Conservation (phyloP, 306 rosid genomes). For the Castanea mollissima region DNA sequence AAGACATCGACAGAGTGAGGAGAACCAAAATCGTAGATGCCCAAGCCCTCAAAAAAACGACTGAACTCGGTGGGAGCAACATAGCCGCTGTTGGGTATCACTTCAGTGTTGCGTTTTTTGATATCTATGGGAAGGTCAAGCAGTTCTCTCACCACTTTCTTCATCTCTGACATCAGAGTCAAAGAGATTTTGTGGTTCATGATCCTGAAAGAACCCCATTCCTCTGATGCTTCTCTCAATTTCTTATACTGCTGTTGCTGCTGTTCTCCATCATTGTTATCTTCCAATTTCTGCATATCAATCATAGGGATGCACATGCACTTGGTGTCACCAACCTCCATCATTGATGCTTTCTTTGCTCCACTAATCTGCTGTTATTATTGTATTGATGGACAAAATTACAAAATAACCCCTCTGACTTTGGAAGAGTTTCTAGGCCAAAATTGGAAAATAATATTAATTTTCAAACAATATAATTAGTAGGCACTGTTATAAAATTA, state of each 20-base stretch:
- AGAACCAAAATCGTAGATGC: constrained; percentile 46
- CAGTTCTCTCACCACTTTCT: constrained; percentile 30
- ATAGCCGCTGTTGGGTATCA: constrained; percentile 48
- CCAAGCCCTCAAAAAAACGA: constrained; percentile 51
- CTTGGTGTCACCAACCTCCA: neutral
- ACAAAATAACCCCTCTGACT: too few relatives aligned
- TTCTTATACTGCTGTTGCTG: constrained; percentile 24
- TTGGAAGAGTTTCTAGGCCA: too few relatives aligned
- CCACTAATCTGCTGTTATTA: too few relatives aligned
- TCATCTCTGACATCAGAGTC: constrained; percentile 52
- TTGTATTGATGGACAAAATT: too few relatives aligned
- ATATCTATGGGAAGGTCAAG: constrained; percentile 58
- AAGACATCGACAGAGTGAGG: constrained; percentile 36
- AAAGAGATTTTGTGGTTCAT: constrained; percentile 43
- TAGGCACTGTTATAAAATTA: too few relatives aligned
- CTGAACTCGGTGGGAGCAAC: constrained; percentile 31
- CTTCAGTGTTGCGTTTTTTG: constrained; percentile 44
- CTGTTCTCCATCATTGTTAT: neutral
- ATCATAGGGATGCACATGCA: constrained; percentile 28
- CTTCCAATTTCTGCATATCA: constrained; percentile 36
- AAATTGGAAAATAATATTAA: too few relatives aligned
- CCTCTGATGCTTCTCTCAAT: constrained; percentile 55
- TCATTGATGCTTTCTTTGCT: neutral
- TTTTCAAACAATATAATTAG: too few relatives aligned
- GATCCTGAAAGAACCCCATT: constrained; percentile 61